Evolutionary conservation across 2,329 filamentous ascomycete species (phyloP), one percentile per base, ranked within the genome.

Genomic region (Arthrobotrys sinensis): DNA sequence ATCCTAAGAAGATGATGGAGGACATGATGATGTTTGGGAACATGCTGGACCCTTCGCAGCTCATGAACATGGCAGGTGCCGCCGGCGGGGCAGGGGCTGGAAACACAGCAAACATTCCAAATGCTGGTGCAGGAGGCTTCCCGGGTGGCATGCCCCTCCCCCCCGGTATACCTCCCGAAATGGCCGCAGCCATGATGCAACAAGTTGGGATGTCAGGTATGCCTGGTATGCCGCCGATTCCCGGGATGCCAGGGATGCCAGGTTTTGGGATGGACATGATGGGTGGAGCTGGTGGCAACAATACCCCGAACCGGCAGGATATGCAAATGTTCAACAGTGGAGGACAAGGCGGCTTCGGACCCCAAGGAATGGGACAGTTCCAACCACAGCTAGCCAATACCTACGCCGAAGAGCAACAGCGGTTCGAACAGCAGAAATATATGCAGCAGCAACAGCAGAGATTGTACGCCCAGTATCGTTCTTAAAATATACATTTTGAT

Each of bases 1-100:
- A 89, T 72, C 90, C 91, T 57, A 94, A 96, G 85, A 97, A 95
- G 86, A 92, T 82, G 72, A 81, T 81, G 81, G 81, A 82, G 75
- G 80, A 82, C 46, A 82, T 82, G 81, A 82, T 82, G 81, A 79
- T 82, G 79, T 80, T 81, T 48, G 80, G 80, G 12, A 81, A 81
- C 11, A 82, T 82, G 80, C 68, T 79, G 4, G 79, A 80, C 21
- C 71, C 72, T 11, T 70, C 71, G 10, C 67, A 67, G 5, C 21
- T 76, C 5, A 70, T 72, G 72, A 67, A 60, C 11, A 79, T 79
- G 79, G 12, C 63, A 6, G 55, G 67, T 12, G 52, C n/a, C 4
- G 11, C 45, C 12, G 63, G 78, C 24, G 72, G 66, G 16, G 38
- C 40, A 2, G 46, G 43, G 0, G 53, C 32, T 14, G 62, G 43